Base-by-base conservation (phyloP, 2,329 filamentous ascomycete species). In the Fragosphaeria purpurea region DNA sequence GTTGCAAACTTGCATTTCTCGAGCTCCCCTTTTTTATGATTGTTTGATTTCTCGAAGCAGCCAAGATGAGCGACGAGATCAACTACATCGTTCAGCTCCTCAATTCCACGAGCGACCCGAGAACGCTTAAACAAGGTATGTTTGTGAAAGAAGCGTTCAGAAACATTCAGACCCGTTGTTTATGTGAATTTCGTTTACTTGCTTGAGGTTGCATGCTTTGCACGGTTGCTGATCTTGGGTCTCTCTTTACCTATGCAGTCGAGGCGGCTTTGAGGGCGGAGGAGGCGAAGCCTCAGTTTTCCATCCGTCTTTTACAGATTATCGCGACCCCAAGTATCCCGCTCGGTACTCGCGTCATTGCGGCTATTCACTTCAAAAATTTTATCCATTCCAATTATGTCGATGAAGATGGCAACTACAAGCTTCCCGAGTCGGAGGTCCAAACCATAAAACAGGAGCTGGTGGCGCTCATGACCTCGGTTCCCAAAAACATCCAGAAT, bases 311-410 rank as follows among this genome's bases (percentile, higher is more conserved):
- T 50, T 85, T 98, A 48, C 89, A 91, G 61, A 94, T 97, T 63
- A 88, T 95, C 61, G 88, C 86, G 56, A 82, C 85, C 58, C 79
- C 83, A 51, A 72, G 77, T 41, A 79, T 85, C 56, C 83, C 88
- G 41, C 70, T 76, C 57, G 91, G 87, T 61, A 93, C 87, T 54
- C 83, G 93, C 55, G 82, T 98, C 41, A 82, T 91, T 6, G 88
- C 86, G 61, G 88, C 93, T 33, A 77, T 98, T 53, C 93, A 87
- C 72, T 98, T 98, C 79, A 98, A 98, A 72, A 98, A 98, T 73
- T 95, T 95, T 68, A 89, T 98, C 63, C 86, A 86, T 67, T 82
- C 86, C 64, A 93, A 89, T 74, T 98, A 94, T 81, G 87, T 88
- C 60, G 88, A 97, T 67, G 91, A 95, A 64, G 87, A 96, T 69